Conservation (phyloP, 176 grass and related monocot genomes). For the Eremochloa ophiuroides region DNA sequence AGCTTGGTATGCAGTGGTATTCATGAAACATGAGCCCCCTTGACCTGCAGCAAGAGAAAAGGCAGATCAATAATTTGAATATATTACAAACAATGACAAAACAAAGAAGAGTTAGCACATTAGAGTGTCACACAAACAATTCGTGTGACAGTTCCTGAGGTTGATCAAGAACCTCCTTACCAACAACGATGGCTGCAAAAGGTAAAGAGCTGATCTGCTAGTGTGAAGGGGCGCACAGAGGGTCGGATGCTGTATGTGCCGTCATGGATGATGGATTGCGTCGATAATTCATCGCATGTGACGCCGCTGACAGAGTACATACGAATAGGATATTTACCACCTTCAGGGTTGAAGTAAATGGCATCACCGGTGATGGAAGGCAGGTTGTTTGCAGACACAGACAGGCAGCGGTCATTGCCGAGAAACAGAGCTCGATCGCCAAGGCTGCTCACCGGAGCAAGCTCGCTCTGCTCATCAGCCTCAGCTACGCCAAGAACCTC, state of each 20-base stretch:
- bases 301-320: not conserved
- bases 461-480: not conserved
- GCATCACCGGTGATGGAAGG: not conserved
- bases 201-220: conserved; percentile 19
- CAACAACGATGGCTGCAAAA: not conserved
- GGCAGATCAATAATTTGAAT: not conserved
- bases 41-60: not conserved
- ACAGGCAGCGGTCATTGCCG: not conserved
- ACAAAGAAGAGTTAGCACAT: too few relatives aligned
- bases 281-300: not conserved
- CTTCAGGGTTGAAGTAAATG: not conserved
- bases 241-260: not conserved
- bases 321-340: not conserved
- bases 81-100: too few relatives aligned
- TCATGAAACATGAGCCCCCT: not conserved
- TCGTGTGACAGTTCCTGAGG: not conserved
- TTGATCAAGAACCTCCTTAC: not conserved
- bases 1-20: not conserved
- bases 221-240: conserved; percentile 4
- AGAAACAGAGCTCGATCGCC: conserved; percentile 20
- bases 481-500: not conserved
- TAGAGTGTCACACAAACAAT: not conserved
- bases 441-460: not conserved
- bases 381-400: not conserved
- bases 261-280: conserved; percentile 3